Evolutionary conservation across 805 yeast species (phyloP).

Genomic region (Ogataea paraovalis): DNA sequence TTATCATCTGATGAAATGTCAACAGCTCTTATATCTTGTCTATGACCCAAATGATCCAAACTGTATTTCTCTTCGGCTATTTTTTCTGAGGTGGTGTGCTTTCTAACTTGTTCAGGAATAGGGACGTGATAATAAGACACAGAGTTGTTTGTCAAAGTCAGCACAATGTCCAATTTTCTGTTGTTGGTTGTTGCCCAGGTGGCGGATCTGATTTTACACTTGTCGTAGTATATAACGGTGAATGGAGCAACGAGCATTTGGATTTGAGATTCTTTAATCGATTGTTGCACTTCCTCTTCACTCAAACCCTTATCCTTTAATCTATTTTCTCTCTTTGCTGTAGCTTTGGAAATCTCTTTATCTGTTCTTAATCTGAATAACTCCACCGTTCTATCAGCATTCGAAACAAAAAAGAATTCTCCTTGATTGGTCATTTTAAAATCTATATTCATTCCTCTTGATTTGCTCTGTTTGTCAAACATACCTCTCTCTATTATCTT

Average conservation of each 20-base stretch:
- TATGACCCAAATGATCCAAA: constrained; percentile 79
- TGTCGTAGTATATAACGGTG: constrained; percentile 57
- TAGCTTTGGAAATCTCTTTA: constrained; percentile 76
- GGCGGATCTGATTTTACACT: constrained; percentile 58
- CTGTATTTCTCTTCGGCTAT: constrained; percentile 44
- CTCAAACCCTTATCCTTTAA: constrained; percentile 64
- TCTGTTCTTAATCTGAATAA: constrained; percentile 69
- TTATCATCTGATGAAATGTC: constrained; percentile 79
- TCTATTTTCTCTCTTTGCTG: constrained; percentile 73
- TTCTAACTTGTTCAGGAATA: constrained; percentile 54
- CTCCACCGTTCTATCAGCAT: constrained; percentile 78
- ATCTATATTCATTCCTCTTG: constrained; percentile 58
- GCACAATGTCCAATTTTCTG: constrained; percentile 52
- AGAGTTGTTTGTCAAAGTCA: constrained; percentile 69
- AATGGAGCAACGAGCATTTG: constrained; percentile 65
- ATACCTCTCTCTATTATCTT: constrained; percentile 58
- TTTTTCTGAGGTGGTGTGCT: constrained; percentile 41
- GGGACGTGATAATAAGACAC: constrained; percentile 62
- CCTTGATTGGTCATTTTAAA: constrained; percentile 41
- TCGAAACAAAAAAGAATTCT: constrained; percentile 64
- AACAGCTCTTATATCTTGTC: constrained; percentile 82
- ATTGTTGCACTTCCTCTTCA: constrained; percentile 55
- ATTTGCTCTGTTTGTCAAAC: constrained; percentile 71
- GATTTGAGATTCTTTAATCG: constrained; percentile 43
- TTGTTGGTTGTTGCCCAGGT: constrained; percentile 55